phyloP scores from a whole-genome alignment of 2,329 filamentous ascomycete species.

The Rosellinia necatrix region DNA sequence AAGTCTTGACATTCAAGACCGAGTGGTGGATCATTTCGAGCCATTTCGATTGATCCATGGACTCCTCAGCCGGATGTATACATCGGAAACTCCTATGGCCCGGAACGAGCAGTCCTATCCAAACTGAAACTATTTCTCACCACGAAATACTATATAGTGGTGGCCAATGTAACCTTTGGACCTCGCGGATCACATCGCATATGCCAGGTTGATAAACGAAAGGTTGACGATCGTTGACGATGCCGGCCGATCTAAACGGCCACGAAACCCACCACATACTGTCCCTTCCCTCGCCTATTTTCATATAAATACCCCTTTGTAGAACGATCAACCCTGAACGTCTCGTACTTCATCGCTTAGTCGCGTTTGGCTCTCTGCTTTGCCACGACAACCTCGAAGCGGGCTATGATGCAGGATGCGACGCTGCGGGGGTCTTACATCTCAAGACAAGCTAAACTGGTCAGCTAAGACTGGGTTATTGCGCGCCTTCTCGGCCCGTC shows the following conservation, averaged over 20 bases:
- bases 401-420: background rate
- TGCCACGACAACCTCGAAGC: background rate
- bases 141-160: constrained; percentile 2
- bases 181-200: background rate
- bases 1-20: background rate
- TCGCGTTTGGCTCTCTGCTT: background rate
- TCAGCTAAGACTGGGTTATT: background rate
- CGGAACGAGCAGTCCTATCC: background rate
- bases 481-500: background rate
- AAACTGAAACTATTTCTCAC: background rate
- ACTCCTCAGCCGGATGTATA: background rate
- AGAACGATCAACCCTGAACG: background rate
- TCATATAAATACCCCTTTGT: constrained; percentile 10
- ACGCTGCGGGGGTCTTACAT: background rate
- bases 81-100: background rate
- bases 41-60: background rate
- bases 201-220: constrained; percentile 9
- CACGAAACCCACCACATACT: constrained; percentile 10
- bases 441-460: background rate
- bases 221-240: constrained; percentile 19
- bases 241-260: constrained; percentile 19
- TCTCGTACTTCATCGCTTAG: background rate
- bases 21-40: background rate
- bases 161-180: constrained; percentile 2
- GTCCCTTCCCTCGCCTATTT: background rate